Evolutionary conservation across 2,329 filamentous ascomycete species (phyloP).

Genomic region (Hypoxylon sp.): DNA sequence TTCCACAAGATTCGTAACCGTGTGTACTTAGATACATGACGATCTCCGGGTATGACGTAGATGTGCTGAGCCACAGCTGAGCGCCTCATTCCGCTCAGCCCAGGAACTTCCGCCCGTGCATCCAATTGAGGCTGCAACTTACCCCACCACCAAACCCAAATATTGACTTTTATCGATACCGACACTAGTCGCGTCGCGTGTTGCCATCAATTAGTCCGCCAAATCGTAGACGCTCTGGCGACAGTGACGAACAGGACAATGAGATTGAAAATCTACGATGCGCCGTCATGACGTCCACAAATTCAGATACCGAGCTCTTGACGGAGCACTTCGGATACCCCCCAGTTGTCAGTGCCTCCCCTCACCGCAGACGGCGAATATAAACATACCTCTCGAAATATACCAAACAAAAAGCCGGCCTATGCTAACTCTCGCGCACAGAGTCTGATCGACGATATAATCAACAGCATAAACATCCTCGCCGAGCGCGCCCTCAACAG

Average conservation of each 20-base stretch:
- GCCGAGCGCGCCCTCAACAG: conserved; percentile 91
- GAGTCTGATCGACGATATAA: conserved; percentile 97
- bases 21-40: conserved; percentile 8
- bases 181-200: conserved; percentile 37
- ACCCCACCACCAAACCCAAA: conserved; percentile 51
- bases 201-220: conserved; percentile 17
- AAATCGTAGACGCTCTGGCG: conserved; percentile 4
- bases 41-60: conserved; percentile 30
- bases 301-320: conserved; percentile 76
- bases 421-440: conserved; percentile 57
- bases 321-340: conserved; percentile 98
- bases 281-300: conserved; percentile 50
- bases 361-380: background rate
- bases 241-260: conserved; percentile 29
- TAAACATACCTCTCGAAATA: background rate
- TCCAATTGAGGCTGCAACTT: conserved; percentile 1
- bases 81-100: conserved; percentile 27
- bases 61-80: conserved; percentile 34
- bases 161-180: conserved; percentile 50
- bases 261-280: conserved; percentile 50
- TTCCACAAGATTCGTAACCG: conserved; percentile 30
- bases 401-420: background rate
- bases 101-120: conserved; percentile 4
- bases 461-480: conserved; percentile 95
- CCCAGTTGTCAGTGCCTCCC: conserved; percentile 77